Evolutionary conservation across 2,329 filamentous ascomycete species (phyloP), one percentile per base, ranked within the genome.

Genomic region (Talaromyces marneffei): DNA sequence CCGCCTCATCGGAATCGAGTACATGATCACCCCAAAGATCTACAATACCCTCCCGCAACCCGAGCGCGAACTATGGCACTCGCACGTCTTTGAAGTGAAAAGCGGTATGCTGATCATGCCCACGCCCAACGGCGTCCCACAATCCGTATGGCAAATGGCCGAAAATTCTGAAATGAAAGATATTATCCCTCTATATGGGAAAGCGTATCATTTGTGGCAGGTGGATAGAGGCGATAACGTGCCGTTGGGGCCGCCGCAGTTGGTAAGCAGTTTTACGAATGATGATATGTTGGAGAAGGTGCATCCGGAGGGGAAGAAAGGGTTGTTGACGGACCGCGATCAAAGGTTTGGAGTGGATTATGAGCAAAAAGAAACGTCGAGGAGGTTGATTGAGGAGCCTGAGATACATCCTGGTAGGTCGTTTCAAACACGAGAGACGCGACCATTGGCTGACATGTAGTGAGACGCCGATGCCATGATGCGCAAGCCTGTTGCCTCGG

Each of bases 161-260:
- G 91, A 96, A 77, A 90, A 84, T 33, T 82, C 83, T 52, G 91
- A 93, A 74, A 94, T 96, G 90, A 84, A 88, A 64, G 82, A 92
- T 62, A 81, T 94, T 0, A 77, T 91, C 3, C 80, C 83, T 0
- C 72, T 94, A 2, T 95, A 95, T 69, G 91, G 91, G 9, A 96
- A 96, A 72, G 85, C 88, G 1, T 94, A 88, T 73, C 91, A 96
- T 72, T 79, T 94, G 44, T 96, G 92, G 91, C 90, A 95, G 80
- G 85, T 88, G 16, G 91, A 95, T 75, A 79, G 83, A 5, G 90
- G 90, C 0, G 85, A 93, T 69, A 74, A 77, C 57, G 68, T 88
- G 59, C 86, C 86, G 1, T 69, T 88, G 65, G 86, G 86, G 0
- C 71, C 75, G 64, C 85, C 87, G 60, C 75, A 86, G 73, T 73